Conservation (phyloP, 345 rosid species). For the Erysimum cheiranthoides region DNA sequence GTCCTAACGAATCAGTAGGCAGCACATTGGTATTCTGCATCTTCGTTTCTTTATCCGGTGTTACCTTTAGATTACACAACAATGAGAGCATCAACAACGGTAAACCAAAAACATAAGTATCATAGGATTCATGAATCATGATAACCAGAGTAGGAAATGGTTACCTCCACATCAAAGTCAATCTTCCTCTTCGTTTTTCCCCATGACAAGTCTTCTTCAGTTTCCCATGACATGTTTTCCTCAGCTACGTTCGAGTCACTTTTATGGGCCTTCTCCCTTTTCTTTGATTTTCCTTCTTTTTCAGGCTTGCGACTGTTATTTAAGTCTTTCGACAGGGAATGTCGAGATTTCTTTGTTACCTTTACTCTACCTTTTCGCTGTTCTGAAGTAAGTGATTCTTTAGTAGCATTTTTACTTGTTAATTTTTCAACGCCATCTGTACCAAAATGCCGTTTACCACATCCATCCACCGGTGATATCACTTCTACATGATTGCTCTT, state of each 20-base stretch:
- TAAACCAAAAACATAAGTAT: conserved; percentile 13
- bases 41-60: conserved; percentile 33
- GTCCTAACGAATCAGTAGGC: conserved; percentile 34
- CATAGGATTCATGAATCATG: background rate
- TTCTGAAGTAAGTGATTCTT: conserved; percentile 24
- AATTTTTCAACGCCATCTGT: conserved; percentile 1
- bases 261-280: conserved; percentile 14
- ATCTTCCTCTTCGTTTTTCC: conserved; percentile 33
- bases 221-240: conserved; percentile 3
- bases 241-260: conserved; percentile 7
- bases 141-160: background rate
- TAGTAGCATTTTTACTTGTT: conserved; percentile 11
- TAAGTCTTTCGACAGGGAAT: background rate
- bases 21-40: background rate
- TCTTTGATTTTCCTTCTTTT: conserved; percentile 20
- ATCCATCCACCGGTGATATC: conserved; percentile 27
- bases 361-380: conserved; percentile 7
- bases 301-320: background rate
- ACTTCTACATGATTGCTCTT: conserved; percentile 13
- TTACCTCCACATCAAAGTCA: conserved; percentile 44
- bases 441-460: conserved; percentile 29
- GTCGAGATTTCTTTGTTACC: background rate
- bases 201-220: conserved; percentile 19
- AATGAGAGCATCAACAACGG: conserved; percentile 28
- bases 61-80: conserved; percentile 41